phyloP scores from a whole-genome alignment of 2,329 filamentous ascomycete species.

The Pestalotiopsis sp. region DNA sequence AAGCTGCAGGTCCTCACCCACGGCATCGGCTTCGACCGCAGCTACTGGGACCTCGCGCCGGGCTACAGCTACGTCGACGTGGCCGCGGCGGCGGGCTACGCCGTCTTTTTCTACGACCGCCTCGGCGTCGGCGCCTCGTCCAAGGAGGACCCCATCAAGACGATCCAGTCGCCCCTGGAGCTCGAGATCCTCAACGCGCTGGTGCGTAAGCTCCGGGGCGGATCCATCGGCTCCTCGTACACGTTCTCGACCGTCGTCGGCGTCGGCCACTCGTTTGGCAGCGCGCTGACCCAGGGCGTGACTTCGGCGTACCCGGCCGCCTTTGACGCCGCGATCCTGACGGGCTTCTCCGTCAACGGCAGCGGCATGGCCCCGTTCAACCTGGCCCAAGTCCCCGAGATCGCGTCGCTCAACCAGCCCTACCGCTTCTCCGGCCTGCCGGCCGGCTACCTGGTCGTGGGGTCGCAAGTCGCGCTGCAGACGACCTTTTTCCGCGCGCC shows the following conservation, averaged over 20 bases:
- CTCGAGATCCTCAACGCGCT: constrained; percentile 59
- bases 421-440: constrained; percentile 24
- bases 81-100: constrained; percentile 59
- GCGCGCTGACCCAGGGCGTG: constrained; percentile 58
- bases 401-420: neutral
- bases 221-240: constrained; percentile 23
- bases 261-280: constrained; percentile 67
- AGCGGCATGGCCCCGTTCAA: constrained; percentile 20
- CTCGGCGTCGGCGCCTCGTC: constrained; percentile 60
- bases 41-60: constrained; percentile 64
- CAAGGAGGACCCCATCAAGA: constrained; percentile 58
- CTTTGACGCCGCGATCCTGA: constrained; percentile 62
- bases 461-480: constrained; percentile 22
- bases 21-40: constrained; percentile 57
- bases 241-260: constrained; percentile 54
- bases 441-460: constrained; percentile 20
- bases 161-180: constrained; percentile 61
- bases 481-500: constrained; percentile 24
- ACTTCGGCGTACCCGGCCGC: constrained; percentile 42
- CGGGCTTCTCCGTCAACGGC: constrained; percentile 49
- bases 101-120: constrained; percentile 65
- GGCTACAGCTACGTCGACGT: constrained; percentile 65
- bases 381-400: constrained; percentile 19
- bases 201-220: constrained; percentile 48
- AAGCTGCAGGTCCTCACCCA: constrained; percentile 52